Evolutionary conservation across 352 stramenopile species (phyloP), one percentile per base, ranked within the genome.

Genomic region (Stramenopiles sp.): DNA sequence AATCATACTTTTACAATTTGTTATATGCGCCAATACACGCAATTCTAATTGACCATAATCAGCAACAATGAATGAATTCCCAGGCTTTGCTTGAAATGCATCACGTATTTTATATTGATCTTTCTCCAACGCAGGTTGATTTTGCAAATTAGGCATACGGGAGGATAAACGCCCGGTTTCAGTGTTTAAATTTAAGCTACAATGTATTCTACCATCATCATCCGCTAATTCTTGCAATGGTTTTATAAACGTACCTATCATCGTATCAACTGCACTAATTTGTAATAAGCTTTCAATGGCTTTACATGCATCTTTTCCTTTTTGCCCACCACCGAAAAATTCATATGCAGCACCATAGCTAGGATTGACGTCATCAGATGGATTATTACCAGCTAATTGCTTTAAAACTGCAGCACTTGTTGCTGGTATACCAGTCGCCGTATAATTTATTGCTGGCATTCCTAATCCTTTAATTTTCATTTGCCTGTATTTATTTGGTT

Each of bases 21-120:
- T 98, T 80, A 99, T 96, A 82, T 98, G 96, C 0, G 96, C 96
- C 63, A 99, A 85, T 1, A 99, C 80, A 0, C 96, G 89, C n/a
- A 99, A 83, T 82, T 99, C 96, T n/a, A 99, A 86, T 83, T 99
- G 97, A 30, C 96, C 97, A 84, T 99, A 99, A 90, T 99, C 97
- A 30, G 95, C 95, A 7, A 99, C 96, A 79, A 99, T 97, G 20
- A 99, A 88, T 32, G 90, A 94, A 81, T 98, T 98, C 0, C 95
- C 95, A 4, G 83, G 81, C 65, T 89, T 88, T 6, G 90, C 84
- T 79, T 89, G 82, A 81, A 99, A 99, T 7, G 94, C 95, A 74
- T 93, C 88, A 20, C 88, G 88, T 73, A 93, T 93, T 80, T 91
- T 91, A 82, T 93, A 93, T 0, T 89, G 88, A 79, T 94, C 89